Evolutionary conservation across 208 protist genomes (phyloP).

Genomic region (Leishmania braziliensis): DNA sequence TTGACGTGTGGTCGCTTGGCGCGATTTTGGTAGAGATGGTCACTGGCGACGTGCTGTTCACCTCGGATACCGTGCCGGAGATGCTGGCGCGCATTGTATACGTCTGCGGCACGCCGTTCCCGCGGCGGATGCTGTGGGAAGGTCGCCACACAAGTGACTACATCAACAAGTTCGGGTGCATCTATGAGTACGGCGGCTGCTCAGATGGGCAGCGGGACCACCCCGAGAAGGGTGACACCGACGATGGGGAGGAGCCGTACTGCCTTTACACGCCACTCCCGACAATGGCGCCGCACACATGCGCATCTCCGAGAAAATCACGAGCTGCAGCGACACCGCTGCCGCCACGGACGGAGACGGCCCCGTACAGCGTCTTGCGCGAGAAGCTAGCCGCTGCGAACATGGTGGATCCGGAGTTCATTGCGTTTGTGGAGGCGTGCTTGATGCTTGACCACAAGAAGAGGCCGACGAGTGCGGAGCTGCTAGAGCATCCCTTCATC

Average conservation of each 20-base stretch:
- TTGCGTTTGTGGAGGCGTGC: slow-evolving; percentile 88
- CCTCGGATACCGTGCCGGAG: slow-evolving; percentile 92
- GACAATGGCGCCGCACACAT: slow-evolving; percentile 29
- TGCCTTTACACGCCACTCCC: slow-evolving; percentile 83
- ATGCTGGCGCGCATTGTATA: slow-evolving; percentile 93
- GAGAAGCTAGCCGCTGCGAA: slow-evolving; percentile 73
- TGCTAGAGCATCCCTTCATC: slow-evolving; percentile 90
- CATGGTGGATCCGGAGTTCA: slow-evolving; percentile 77
- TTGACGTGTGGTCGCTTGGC: slow-evolving; percentile 96
- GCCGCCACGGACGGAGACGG: slow-evolving; percentile 19
- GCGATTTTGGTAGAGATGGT: slow-evolving; percentile 95
- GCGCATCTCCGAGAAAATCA: slow-evolving; percentile 20
- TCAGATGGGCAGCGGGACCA: slow-evolving; percentile 15
- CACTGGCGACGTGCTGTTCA: slow-evolving; percentile 95
- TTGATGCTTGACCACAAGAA: slow-evolving; percentile 86
- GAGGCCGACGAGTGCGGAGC: slow-evolving; percentile 72
- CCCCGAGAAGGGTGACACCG: slow-evolving; percentile 16
- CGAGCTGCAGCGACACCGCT: background rate
- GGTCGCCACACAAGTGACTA: slow-evolving; percentile 88
- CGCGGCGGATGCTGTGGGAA: slow-evolving; percentile 85
- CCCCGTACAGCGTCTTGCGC: slow-evolving; percentile 70
- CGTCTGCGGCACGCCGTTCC: slow-evolving; percentile 88
- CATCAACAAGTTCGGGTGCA: slow-evolving; percentile 88
- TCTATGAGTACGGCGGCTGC: slow-evolving; percentile 80
- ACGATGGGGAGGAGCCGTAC: slow-evolving; percentile 59